Percentiles rank a stretch among this genome's conserved stretches.
Evolutionary conservation across 2,329 filamentous ascomycete genomes (phyloP).

Genomic region (Cytospora leucostoma): DNA sequence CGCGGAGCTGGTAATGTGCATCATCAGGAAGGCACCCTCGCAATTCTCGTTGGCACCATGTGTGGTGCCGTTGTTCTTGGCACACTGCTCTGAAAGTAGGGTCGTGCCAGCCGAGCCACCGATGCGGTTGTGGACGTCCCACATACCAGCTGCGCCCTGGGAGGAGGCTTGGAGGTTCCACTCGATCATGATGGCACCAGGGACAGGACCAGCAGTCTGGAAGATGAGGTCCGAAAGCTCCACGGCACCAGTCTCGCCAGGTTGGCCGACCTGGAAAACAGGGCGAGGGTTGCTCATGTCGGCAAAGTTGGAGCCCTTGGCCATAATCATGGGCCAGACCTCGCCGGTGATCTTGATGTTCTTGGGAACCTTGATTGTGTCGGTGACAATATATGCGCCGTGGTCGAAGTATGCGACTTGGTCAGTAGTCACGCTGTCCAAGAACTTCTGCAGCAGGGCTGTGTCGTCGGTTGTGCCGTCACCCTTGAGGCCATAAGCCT

Average conservation of each 20-base stretch:
- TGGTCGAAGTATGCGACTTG: constrained; percentile 75
- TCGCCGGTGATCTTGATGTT: constrained; percentile 87
- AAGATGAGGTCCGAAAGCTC: constrained; percentile 90
- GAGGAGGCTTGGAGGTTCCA: constrained; percentile 77
- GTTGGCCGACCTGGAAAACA: constrained; percentile 81
- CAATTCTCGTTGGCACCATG: constrained; percentile 67
- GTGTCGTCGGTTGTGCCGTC: constrained; percentile 90
- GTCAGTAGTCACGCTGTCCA: constrained; percentile 65
- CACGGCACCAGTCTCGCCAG: constrained; percentile 74
- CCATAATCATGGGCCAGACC: constrained; percentile 89
- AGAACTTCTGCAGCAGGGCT: constrained; percentile 74
- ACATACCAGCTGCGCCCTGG: constrained; percentile 76
- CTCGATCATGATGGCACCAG: constrained; percentile 86
- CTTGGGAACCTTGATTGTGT: constrained; percentile 72
- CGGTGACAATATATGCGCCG: constrained; percentile 70
- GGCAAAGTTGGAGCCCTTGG: constrained; percentile 71
- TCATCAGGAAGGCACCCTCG: constrained; percentile 70
- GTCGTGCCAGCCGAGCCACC: constrained; percentile 83
- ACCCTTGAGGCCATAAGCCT: constrained; percentile 78
- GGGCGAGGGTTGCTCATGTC: constrained; percentile 75
- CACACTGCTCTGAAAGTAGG: constrained; percentile 76
- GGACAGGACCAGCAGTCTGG: constrained; percentile 77
- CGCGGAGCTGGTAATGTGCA: constrained; percentile 63
- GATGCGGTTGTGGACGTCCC: constrained; percentile 95
- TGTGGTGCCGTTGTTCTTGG: constrained; percentile 69